A percentile compares a stretch with the other conserved stretches of the same genome.
Evolutionary conservation across 2,329 filamentous ascomycete species (phyloP).

Genomic region (Verticillium klebahnii): DNA sequence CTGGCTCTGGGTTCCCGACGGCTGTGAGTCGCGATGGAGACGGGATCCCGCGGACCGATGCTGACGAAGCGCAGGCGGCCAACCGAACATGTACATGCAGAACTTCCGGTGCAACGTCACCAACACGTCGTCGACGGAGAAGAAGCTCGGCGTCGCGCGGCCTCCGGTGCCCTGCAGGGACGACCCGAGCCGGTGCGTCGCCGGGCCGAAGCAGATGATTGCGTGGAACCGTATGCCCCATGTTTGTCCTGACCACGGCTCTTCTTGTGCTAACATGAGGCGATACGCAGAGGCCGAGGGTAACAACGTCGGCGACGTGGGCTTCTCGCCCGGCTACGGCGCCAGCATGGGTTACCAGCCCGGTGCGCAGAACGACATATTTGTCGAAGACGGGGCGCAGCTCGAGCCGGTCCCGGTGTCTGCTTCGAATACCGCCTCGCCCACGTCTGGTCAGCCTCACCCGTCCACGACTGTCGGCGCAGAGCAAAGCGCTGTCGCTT

Average conservation of each 20-base stretch:
- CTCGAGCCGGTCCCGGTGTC: too few species aligned
- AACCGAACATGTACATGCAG: conserved; percentile 37
- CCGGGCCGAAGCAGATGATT: conserved; percentile 46
- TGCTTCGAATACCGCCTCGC: too few species aligned
- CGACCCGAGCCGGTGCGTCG: conserved; percentile 34
- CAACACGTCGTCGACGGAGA: conserved; percentile 30
- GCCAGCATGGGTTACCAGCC: conserved; percentile 26
- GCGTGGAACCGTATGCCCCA: conserved; percentile 31
- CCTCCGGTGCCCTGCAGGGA: conserved; percentile 36
- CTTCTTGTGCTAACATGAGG: too few species aligned
- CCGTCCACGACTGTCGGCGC: too few species aligned
- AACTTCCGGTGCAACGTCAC: conserved; percentile 44
- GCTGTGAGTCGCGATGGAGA: conserved; percentile 10
- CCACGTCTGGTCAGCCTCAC: too few species aligned
- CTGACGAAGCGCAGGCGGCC: conserved; percentile 7
- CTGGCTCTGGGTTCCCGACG: conserved; percentile 25
- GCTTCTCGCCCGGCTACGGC: conserved; percentile 25
- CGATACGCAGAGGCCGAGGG: too few species aligned
- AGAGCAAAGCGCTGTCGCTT: too few species aligned
- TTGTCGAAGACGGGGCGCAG: neutral
- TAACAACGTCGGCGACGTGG: conserved; percentile 23
- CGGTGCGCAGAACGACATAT: conserved; percentile 27
- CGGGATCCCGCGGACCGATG: neutral
- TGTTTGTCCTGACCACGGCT: too few species aligned
- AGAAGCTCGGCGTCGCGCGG: conserved; percentile 33